Base-by-base conservation (phyloP, 129 eudicot species). In the Lactuca sativa region DNA sequence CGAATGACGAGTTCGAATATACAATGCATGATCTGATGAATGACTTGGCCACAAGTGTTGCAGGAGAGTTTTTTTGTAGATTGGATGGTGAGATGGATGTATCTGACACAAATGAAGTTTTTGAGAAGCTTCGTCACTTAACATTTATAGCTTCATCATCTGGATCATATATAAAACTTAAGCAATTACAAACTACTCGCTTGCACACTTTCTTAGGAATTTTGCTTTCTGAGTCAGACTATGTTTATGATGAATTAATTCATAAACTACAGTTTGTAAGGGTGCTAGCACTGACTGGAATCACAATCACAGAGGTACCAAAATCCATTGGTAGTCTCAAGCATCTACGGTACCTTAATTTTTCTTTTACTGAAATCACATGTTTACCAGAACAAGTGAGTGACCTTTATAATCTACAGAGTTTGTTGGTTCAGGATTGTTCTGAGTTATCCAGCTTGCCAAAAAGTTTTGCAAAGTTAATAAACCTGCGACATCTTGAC, bases 391-490 rank as follows among this genome's bases (percentile, higher is more conserved):
- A 68, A 49, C 60, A 74, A 15, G 62, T 69, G 16, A 51, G 55
- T 40, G 37, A 43, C n/a, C 69, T 74, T 66, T 56, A 18, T 74
- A 53, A 65, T 37, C 67, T 82, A 32, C 77, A 82, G 37, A 82
- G 77, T 3, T 31, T 82, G 36, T 38, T 72, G 3, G 13, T 78
- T 13, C 5, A 59, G 4, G 32, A 53, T 55, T 82, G 87, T 21
- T 17, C 37, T 0, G 9, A 21, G 25, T 48, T 78, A 34, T 8
- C 9, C 16, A 70, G 56, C 64, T 13, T 78, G 64, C 81, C 80
- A 7, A 16, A 65, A 10, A 14, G 55, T 10, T 2, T 70, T 5
- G 59, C 68, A 11, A 11, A 70, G 15, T 33, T 82, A 18, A 13
- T 56, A 43, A 43, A 43, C 2, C 4, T 43, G 13, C 49, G 49